These are phyloP conservation scores for Spiraea crenata DNA, from an alignment of 331 rosid species.

Conservation along the genomic window DNA sequence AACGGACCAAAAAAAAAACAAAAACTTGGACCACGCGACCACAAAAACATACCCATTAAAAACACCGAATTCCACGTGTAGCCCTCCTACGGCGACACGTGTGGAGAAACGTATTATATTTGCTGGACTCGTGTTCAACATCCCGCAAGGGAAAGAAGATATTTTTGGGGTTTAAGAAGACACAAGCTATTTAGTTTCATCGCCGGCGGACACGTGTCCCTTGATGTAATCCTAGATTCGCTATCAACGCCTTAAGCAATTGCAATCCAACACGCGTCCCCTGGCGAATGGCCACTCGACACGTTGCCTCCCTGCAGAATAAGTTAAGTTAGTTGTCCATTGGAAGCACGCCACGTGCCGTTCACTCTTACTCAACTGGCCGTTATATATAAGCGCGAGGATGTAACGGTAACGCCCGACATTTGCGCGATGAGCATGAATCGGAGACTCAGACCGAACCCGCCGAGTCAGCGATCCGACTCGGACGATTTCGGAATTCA, in stretches of 20 bases:
- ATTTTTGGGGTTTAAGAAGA: constrained; percentile 16
- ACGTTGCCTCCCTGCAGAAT: constrained; percentile 1
- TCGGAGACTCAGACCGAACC: constrained; percentile 25
- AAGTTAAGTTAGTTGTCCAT: not conserved
- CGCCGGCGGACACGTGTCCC: constrained; percentile 23
- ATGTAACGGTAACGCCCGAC: not conserved
- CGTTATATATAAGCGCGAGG: constrained; percentile 9
- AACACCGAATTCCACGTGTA: constrained; percentile 22
- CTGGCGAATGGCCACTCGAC: not conserved
- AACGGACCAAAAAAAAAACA: constrained; percentile 15
- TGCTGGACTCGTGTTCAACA: constrained; percentile 30
- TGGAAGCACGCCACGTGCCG: constrained; percentile 8
- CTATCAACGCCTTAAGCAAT: constrained; percentile 27
- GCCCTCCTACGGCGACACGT: constrained; percentile 6
- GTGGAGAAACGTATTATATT: constrained; percentile 17
- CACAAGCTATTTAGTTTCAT: constrained; percentile 17
- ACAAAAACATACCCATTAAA: not conserved
- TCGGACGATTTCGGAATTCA: constrained; percentile 37
- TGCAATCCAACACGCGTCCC: constrained; percentile 22
- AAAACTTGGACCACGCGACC: not conserved
- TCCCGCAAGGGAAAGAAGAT: constrained; percentile 11
- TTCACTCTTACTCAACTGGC: accelerated
- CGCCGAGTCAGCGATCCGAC: constrained; percentile 25
- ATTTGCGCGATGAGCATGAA: constrained; percentile 28
- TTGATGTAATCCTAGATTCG: constrained; percentile 25